phyloP scores from a whole-genome alignment of 108 stramenopile genomes.

The Cylindrotheca closterium region DNA sequence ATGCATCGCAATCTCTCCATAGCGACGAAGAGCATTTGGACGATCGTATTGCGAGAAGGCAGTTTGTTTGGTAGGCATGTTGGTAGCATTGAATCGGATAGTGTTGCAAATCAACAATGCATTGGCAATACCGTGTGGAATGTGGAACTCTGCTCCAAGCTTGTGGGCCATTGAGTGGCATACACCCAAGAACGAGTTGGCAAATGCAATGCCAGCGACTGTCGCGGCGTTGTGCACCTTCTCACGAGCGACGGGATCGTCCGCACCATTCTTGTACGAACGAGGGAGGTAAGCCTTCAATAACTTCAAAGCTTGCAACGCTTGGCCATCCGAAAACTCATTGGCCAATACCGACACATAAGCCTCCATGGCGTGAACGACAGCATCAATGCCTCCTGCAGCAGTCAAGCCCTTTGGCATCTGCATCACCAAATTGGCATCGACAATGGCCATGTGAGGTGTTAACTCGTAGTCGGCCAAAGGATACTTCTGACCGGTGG shows the following conservation, averaged over 20 bases:
- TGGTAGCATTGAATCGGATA: constrained; percentile 32
- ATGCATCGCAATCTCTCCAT: constrained; percentile 28
- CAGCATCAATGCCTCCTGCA: constrained; percentile 29
- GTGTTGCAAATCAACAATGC: constrained; percentile 29
- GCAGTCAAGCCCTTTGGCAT: constrained; percentile 32
- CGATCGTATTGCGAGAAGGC: constrained; percentile 30
- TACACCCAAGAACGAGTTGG: constrained; percentile 40
- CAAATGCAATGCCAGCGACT: constrained; percentile 39
- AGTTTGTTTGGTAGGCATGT: constrained; percentile 29
- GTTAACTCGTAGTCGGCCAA: constrained; percentile 34
- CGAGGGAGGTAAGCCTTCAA: constrained; percentile 25
- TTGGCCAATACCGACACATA: constrained; percentile 37
- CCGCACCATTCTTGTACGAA: constrained; percentile 28
- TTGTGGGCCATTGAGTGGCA: constrained; percentile 42
- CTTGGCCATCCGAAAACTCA: constrained; percentile 35
- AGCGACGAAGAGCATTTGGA: constrained; percentile 26
- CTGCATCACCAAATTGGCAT: constrained; percentile 23
- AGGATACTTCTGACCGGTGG: constrained; percentile 27
- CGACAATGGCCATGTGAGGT: constrained; percentile 35
- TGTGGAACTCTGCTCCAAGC: constrained; percentile 33
- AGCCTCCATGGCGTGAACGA: constrained; percentile 41
- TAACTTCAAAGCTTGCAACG: constrained; percentile 34
- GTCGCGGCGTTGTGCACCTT: constrained; percentile 33
- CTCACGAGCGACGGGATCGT: constrained; percentile 17
- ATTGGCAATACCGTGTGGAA: constrained; percentile 33